Base-by-base conservation (phyloP, 1,284 basidiomycete genomes). In the Naganishia sp. region DNA sequence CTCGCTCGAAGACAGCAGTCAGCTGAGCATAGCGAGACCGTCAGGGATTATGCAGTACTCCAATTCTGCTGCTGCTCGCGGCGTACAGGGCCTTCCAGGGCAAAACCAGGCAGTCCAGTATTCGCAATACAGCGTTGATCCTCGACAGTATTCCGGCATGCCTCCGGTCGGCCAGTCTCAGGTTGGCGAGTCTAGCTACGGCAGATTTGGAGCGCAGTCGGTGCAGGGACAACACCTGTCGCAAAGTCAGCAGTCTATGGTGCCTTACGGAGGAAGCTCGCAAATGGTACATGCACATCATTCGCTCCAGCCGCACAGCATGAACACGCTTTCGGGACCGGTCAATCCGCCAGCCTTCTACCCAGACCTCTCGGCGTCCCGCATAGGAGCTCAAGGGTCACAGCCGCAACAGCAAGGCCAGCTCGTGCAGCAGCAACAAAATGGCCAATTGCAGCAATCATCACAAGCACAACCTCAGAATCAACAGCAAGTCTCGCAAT, bases 381-480 rank as follows among this genome's bases (percentile, higher is more conserved):
- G 41, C 17, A 47, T 61, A 17, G 17, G 41, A 9, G 23, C 23
- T 18, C 64, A 63, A 15, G 54, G 54, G 18, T 49, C 45, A 25
- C 63, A 68, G 9, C 55, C 47, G 10, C 35, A 46, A 6, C 65
- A 67, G 54, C 56, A 31, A 15, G 53, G 60, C 52, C 66, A 63
- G 23, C 11, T 54, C 41, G 35, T 28, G 23, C 46, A 17, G 43
- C 57, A 52, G 47, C 57, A 51, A 43, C 62, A 51, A 42, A 67
- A 66, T 50, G 67, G 52, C 3, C 56, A 61, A 47, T 35, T 63
- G 52, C 54, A 32, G 18, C 57, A 49, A 13, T 23, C 56, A 62
- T 42, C 46, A 28, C 41, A 49, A 31, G 21, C 39, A 28, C 63
- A 47, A 43, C 41, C 31, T 28, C 42, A n/a, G 28, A 51, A 54